Evolutionary conservation across 495 filamentous ascomycete genomes (phyloP).

Genomic region (Aspergillus panamensis): DNA sequence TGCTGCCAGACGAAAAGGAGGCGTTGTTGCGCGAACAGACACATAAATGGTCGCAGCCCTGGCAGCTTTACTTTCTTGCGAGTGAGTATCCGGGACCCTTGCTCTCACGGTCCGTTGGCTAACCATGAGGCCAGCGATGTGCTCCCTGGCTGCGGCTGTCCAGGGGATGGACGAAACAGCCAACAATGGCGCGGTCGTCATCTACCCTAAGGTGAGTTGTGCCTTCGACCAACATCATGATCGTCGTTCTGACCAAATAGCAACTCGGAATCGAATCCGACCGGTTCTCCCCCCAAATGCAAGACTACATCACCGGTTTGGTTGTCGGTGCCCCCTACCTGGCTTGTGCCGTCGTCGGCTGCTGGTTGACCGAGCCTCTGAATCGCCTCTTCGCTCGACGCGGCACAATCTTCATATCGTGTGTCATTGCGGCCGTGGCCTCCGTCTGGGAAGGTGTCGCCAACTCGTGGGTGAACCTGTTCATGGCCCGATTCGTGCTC

Average conservation of each 20-base stretch:
- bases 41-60: constrained; percentile 57
- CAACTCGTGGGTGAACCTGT: constrained; percentile 51
- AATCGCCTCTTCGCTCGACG: constrained; percentile 54
- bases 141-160: constrained; percentile 50
- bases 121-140: constrained; percentile 36
- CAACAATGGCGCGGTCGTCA: constrained; percentile 72
- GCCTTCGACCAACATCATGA: not conserved
- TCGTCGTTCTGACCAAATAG: not conserved
- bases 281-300: constrained; percentile 22
- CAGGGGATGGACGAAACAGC: constrained; percentile 75
- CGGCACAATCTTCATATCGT: constrained; percentile 56
- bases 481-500: constrained; percentile 56
- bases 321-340: constrained; percentile 48
- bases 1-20: constrained; percentile 45
- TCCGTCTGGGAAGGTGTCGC: constrained; percentile 49
- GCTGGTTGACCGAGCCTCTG: constrained; percentile 54
- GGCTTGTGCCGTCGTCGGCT: constrained; percentile 43
- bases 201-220: constrained; percentile 50
- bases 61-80: constrained; percentile 53
- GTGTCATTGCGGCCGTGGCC: constrained; percentile 44
- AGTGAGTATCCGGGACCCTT: constrained; percentile 22
- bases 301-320: constrained; percentile 40
- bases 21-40: constrained; percentile 44
- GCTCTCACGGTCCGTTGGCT: not conserved
- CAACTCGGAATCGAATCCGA: constrained; percentile 12